A percentile compares a stretch with the other conserved stretches of the same genome.
These are phyloP conservation scores for Misopates orontium DNA, from an alignment of 257 asterid species.

Conservation along the genomic window DNA sequence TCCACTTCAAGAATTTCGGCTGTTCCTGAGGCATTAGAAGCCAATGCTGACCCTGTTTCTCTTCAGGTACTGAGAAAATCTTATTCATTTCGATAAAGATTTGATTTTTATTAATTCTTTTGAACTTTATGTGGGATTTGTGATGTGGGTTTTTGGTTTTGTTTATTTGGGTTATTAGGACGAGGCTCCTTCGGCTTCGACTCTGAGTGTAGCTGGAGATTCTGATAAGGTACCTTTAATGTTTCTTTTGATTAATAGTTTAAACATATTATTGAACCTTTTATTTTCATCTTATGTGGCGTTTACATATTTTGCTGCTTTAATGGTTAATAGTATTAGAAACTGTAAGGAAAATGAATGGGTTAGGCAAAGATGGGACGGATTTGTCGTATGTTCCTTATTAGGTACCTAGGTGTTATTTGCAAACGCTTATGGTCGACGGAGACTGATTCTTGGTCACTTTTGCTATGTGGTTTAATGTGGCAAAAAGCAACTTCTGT, in stretches of 20 bases:
- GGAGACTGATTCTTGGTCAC: too few relatives aligned
- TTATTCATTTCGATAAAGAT: background rate
- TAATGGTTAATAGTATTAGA: too few relatives aligned
- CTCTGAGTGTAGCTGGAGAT: slow-evolving; percentile 44
- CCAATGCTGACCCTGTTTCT: slow-evolving; percentile 33
- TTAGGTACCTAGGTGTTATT: too few relatives aligned
- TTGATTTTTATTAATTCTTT: background rate
- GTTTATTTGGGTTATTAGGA: slow-evolving; percentile 35
- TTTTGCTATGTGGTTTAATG: too few relatives aligned
- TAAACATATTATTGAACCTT: too few relatives aligned
- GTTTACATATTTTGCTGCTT: too few relatives aligned
- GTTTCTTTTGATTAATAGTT: background rate
- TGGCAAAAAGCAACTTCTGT: too few relatives aligned
- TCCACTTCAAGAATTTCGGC: slow-evolving; percentile 48
- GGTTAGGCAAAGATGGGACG: too few relatives aligned
- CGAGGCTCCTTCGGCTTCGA: slow-evolving; percentile 42
- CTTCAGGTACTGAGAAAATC: slow-evolving; percentile 40
- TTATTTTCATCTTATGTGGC: too few relatives aligned
- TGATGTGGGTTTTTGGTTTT: slow-evolving; percentile 26
- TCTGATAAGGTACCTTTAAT: slow-evolving; percentile 47
- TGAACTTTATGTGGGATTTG: background rate
- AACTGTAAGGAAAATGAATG: too few relatives aligned
- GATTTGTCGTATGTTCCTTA: too few relatives aligned
- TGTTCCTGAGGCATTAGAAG: slow-evolving; percentile 65
- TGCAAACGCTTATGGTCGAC: too few relatives aligned